Conservation (phyloP, 2,329 filamentous ascomycete species). For the Cercospora sp. region DNA sequence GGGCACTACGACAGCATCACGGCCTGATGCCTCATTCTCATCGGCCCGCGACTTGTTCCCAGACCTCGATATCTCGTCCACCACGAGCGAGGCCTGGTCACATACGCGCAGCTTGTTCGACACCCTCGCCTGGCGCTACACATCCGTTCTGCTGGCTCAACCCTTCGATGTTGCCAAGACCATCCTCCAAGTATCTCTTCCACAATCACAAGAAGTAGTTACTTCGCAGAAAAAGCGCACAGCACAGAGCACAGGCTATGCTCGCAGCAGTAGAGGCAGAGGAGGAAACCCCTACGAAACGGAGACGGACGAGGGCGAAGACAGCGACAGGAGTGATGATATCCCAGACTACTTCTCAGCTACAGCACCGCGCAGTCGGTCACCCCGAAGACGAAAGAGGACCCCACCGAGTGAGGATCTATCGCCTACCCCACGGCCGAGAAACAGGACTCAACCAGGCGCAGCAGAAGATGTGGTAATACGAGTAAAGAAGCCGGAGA, state of each 20-base stretch:
- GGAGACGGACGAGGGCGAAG: conserved; percentile 27
- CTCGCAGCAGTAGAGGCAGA: conserved; percentile 20
- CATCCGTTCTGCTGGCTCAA: conserved; percentile 82
- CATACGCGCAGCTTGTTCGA: conserved; percentile 72
- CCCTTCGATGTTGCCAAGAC: conserved; percentile 98
- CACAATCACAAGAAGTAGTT: conserved; percentile 38
- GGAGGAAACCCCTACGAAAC: conserved; percentile 30
- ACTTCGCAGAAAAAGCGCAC: conserved; percentile 36
- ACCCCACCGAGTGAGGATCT: conserved; percentile 32
- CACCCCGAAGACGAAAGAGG: conserved; percentile 43
- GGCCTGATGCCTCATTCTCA: conserved; percentile 48
- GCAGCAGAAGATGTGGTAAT: conserved; percentile 56
- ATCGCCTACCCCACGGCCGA: conserved; percentile 35
- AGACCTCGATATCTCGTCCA: conserved; percentile 67
- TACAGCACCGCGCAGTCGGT: conserved; percentile 56
- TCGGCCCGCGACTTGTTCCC: conserved; percentile 81
- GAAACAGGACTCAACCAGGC: conserved; percentile 29
- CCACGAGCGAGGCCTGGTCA: conserved; percentile 38
- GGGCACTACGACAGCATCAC: conserved; percentile 5
- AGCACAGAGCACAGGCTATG: conserved; percentile 9
- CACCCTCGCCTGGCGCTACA: conserved; percentile 88
- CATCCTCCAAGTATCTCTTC: conserved; percentile 73
- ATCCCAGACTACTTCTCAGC: conserved; percentile 79
- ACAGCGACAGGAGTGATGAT: conserved; percentile 51
- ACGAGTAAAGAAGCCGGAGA: conserved; percentile 71